Evolutionary conservation across 2,329 filamentous ascomycete genomes (phyloP).

Genomic region (Paramyrothecium roridum): DNA sequence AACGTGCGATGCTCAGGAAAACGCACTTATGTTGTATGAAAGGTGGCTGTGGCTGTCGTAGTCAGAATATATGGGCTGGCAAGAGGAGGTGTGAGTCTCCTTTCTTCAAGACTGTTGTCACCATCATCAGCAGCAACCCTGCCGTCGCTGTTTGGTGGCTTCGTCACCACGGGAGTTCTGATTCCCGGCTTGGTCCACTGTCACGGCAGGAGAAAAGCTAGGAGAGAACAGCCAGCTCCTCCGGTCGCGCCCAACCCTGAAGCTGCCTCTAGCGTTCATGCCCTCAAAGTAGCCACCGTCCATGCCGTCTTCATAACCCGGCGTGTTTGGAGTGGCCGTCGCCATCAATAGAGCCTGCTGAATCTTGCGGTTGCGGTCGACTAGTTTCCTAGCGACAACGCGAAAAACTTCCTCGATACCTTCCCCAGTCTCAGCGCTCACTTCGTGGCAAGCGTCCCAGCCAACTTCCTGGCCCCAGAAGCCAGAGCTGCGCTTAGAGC

Average conservation of each 20-base stretch:
- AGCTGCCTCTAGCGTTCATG: conserved; percentile 44
- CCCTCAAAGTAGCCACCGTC: conserved; percentile 52
- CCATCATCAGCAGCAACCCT: conserved; percentile 22
- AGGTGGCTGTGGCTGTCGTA: not conserved
- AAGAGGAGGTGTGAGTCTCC: not conserved
- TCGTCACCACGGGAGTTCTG: conserved; percentile 16
- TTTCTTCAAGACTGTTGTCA: not conserved
- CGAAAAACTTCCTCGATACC: conserved; percentile 96
- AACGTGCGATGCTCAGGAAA: no score
- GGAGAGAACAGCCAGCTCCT: conserved; percentile 59
- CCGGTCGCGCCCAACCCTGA: conserved; percentile 55
- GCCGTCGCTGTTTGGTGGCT: conserved; percentile 17
- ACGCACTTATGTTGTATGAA: no score
- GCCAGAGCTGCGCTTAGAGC: conserved; percentile 65
- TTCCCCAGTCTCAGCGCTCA: conserved; percentile 89
- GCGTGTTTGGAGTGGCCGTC: conserved; percentile 47
- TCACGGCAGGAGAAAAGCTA: conserved; percentile 48
- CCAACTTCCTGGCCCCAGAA: conserved; percentile 92
- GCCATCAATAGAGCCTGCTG: conserved; percentile 57
- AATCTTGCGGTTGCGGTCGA: conserved; percentile 62
- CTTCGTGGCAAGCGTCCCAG: conserved; percentile 97
- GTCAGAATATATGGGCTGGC: not conserved
- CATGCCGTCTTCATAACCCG: conserved; percentile 40
- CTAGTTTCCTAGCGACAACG: conserved; percentile 59
- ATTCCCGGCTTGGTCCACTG: conserved; percentile 39